Percentiles rank a stretch among this genome's conserved stretches.
Evolutionary conservation across 495 filamentous ascomycete species (phyloP).

Genomic region (Neurospora sp.): DNA sequence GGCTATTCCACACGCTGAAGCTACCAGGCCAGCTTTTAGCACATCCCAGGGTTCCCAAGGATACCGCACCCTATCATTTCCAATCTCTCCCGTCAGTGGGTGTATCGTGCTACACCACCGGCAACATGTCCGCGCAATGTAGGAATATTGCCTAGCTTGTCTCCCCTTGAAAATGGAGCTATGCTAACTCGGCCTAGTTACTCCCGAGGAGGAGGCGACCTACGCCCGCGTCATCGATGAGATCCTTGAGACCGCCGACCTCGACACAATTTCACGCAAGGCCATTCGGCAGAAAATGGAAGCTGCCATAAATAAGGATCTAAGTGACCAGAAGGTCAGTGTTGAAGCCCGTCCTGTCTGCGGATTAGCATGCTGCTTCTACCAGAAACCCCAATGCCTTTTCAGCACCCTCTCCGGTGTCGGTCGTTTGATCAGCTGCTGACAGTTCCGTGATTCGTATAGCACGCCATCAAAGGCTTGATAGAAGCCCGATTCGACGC

Average conservation of each 20-base stretch:
- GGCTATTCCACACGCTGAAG: background rate
- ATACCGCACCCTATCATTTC: background rate
- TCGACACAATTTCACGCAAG: conserved; percentile 87
- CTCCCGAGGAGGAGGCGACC: conserved; percentile 51
- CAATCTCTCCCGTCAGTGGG: conserved; percentile 9
- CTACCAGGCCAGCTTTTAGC: background rate
- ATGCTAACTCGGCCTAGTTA: conserved; percentile 40
- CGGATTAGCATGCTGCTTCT: background rate
- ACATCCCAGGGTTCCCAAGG: background rate
- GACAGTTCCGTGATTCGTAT: background rate
- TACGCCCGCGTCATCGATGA: conserved; percentile 83
- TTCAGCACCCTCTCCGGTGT: background rate
- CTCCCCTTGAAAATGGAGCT: background rate
- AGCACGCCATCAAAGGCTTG: conserved; percentile 72
- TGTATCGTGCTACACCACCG: conserved; percentile 9
- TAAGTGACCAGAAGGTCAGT: conserved; percentile 75
- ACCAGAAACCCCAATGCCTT: background rate
- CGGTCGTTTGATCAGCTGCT: conserved; percentile 3
- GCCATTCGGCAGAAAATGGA: conserved; percentile 81
- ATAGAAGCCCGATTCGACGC: conserved; percentile 90
- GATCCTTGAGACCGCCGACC: conserved; percentile 74
- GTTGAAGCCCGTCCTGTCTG: background rate
- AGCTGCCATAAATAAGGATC: conserved; percentile 59
- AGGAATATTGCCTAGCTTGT: conserved; percentile 2
- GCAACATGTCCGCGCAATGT: conserved; percentile 23